Conservation (phyloP, 2,329 filamentous ascomycete genomes). For the Ophiostoma sp. region DNA sequence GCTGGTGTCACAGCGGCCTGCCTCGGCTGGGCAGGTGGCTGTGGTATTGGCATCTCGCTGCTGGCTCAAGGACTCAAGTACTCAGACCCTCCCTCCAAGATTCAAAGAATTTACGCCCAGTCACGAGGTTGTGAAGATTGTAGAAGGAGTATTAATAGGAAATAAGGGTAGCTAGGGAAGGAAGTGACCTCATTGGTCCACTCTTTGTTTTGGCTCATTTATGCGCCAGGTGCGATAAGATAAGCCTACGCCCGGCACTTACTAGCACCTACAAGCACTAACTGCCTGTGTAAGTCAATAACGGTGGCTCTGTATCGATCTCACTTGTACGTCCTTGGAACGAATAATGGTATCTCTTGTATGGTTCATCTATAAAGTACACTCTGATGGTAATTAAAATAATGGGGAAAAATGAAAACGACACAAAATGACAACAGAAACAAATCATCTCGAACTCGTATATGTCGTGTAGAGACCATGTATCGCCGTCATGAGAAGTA, state of each 20-base stretch:
- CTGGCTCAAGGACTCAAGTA: background rate
- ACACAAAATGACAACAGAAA: background rate
- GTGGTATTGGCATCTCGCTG: constrained; percentile 26
- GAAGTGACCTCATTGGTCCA: constrained; percentile 15
- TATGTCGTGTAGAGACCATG: background rate
- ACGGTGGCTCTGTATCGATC: background rate
- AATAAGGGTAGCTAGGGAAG: background rate
- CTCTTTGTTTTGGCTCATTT: background rate
- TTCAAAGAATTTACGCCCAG: background rate
- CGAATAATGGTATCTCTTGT: background rate
- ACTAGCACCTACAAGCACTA: background rate
- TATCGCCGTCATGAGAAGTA: background rate
- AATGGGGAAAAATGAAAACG: background rate
- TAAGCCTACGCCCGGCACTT: background rate
- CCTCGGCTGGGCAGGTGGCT: background rate
- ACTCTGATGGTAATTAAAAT: background rate
- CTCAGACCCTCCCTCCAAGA: background rate
- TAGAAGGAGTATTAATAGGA: background rate
- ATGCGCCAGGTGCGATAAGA: background rate
- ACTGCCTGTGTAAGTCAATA: too few relatives aligned
- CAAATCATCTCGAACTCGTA: constrained; percentile 3
- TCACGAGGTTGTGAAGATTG: background rate
- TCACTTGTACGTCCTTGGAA: background rate
- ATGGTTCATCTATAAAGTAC: background rate
- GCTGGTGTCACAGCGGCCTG: background rate